phyloP scores from a whole-genome alignment of 495 filamentous ascomycete species.

The Podospora pseudocomata region DNA sequence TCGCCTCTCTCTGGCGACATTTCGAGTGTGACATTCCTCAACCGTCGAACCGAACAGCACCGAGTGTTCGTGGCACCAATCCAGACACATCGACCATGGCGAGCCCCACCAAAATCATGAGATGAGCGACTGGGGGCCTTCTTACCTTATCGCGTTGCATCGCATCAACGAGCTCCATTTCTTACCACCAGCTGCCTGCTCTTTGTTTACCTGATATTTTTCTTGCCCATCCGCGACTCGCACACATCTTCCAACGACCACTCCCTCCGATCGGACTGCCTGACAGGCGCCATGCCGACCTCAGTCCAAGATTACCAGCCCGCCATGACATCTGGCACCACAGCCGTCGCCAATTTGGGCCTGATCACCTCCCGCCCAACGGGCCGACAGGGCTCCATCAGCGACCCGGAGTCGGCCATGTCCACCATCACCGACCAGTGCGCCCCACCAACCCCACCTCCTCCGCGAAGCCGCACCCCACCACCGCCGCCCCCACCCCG shows the following conservation, averaged over 20 bases:
- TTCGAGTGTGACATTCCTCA: not conserved
- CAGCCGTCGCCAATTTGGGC: not conserved
- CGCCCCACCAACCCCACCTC: not conserved
- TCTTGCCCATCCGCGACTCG: not conserved
- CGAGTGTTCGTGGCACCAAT: not conserved
- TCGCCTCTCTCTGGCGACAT: not conserved
- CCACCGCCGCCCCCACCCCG: not conserved
- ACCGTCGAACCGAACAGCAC: not conserved
- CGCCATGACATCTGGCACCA: not conserved
- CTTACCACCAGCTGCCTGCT: not conserved
- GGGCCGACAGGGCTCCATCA: not conserved
- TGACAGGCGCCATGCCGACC: not conserved
- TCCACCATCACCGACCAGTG: not conserved
- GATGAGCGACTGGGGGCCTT: not conserved
- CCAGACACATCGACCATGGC: not conserved
- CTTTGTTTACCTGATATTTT: not conserved
- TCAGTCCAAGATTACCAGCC: slow-evolving; percentile 1
- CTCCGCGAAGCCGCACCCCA: not conserved
- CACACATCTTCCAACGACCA: not conserved
- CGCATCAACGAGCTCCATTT: not conserved
- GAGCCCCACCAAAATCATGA: not conserved
- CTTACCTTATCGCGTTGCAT: not conserved
- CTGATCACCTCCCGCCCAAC: not conserved
- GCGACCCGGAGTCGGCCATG: not conserved
- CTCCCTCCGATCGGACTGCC: not conserved